Base-by-base conservation (phyloP, 768 basidiomycete genomes). In the Butyriboletus loyo region DNA sequence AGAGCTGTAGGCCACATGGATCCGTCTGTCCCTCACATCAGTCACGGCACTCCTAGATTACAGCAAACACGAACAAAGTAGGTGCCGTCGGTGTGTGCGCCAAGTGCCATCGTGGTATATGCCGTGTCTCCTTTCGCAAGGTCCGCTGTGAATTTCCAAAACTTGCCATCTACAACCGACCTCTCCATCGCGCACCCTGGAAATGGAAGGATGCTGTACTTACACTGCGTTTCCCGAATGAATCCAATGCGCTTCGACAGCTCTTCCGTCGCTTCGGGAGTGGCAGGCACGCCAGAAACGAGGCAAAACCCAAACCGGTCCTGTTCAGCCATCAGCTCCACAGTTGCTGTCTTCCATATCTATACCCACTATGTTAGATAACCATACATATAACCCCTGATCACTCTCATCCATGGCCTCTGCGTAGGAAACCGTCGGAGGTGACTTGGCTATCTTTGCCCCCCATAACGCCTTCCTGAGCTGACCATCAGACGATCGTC, bases 121-220 rank as follows among this genome's bases (percentile, higher is more conserved):
- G 96, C 94, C 8, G 93, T 89, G 67, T 99, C 96, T 13, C 93
- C 93, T 61, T 87, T 92, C 17, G 86, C 84, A 21, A 95, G 77
- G 64, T 96, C 86, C 0, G 95, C 84, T 1, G 93, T 97, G 64
- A 98, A 96, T 63, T 98, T 92, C 95, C 96, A 99, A 71, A 98
- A 95, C 52, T 84, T 85, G 31, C 95, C 96, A 62, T 98, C 92
- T 94, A 43, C 2, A 50, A 65, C 52, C 10, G 69, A 19, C 21
- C 74, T 77, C 78, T 64, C 80, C 77, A 54, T 22, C 19, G 11
- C 30, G 27, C 19, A 31, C n/a, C 9, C 46, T 21, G 4, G 13
- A 37, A 55, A 49, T 17, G 54, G 54, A 53, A 56, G 14, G 11
- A 13, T 5, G 5, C 5, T 40, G 3, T 43, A 50, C 55, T 59